These are phyloP conservation scores for Chrysochromulina tobinii DNA, from an alignment of 78 protist species.

Conservation along the genomic window DNA sequence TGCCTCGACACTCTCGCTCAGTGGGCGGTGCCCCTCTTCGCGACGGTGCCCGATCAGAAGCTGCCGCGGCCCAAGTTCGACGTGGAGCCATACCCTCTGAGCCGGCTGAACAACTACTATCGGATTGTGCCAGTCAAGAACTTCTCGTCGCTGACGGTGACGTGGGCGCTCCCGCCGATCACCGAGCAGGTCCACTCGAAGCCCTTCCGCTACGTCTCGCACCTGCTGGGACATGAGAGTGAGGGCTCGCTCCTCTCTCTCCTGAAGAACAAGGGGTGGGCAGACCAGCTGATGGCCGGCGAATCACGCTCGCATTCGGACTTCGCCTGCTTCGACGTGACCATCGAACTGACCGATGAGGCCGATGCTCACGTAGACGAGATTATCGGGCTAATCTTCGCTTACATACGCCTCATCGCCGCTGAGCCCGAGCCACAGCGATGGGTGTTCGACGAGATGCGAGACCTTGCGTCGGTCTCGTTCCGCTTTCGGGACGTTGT, in stretches of 20 bases:
- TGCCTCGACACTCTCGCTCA: slow-evolving; percentile 6
- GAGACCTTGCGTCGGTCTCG: neutral
- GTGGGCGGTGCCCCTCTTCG: neutral
- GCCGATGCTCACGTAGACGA: neutral
- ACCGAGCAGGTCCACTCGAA: neutral
- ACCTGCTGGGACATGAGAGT: slow-evolving; percentile 40
- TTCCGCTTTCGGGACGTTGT: neutral
- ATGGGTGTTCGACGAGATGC: neutral
- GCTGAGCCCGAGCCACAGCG: too few relatives aligned
- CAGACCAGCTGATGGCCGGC: neutral
- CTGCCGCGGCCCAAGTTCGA: neutral
- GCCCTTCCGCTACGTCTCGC: slow-evolving; percentile 25
- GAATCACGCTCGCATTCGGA: neutral
- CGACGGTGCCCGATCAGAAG: neutral
- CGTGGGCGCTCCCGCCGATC: neutral
- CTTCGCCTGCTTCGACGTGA: neutral
- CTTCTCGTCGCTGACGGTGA: neutral
- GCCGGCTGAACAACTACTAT: neutral
- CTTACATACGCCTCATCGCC: neutral
- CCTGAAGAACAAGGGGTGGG: slow-evolving; percentile 9
- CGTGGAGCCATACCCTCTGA: neutral
- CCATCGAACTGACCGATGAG: slow-evolving; percentile 9
- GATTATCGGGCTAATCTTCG: neutral
- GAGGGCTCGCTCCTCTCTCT: neutral
- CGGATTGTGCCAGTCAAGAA: neutral